Evolutionary conservation across 192 early-diverging fungal genomes (phyloP).

Genomic region (Podila epicladia): DNA sequence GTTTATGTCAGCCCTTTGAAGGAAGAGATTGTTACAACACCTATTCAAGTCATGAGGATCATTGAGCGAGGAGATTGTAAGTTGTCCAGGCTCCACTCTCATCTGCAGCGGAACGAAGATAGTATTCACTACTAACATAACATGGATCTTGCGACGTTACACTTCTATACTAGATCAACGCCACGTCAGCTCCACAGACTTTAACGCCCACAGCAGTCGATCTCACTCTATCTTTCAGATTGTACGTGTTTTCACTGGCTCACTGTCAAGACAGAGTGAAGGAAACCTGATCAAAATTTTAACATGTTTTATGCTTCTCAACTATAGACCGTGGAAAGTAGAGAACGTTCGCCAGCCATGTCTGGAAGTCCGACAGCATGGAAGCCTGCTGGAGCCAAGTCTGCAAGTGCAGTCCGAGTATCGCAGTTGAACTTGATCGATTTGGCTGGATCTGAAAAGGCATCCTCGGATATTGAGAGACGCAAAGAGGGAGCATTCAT

Average conservation of each 20-base stretch:
- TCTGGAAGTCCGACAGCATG: constrained; percentile 38
- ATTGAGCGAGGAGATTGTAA: constrained; percentile 79
- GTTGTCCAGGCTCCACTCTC: not conserved
- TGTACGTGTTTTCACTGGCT: constrained; percentile 43
- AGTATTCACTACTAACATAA: not conserved
- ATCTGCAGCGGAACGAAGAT: too few species aligned
- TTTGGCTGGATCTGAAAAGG: constrained; percentile 96
- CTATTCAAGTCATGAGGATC: constrained; percentile 78
- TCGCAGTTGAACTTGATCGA: constrained; percentile 89
- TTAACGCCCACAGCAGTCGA: constrained; percentile 90
- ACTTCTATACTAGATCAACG: constrained; percentile 65
- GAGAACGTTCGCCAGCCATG: constrained; percentile 61
- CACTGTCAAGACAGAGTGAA: not conserved
- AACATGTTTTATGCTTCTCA: constrained; percentile 1
- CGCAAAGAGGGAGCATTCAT: constrained; percentile 97
- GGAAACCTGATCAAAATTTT: not conserved
- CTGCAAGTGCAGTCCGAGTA: constrained; percentile 27
- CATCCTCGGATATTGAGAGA: constrained; percentile 82
- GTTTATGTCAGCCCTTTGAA: constrained; percentile 78
- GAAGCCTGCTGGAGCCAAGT: constrained; percentile 39
- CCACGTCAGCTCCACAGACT: constrained; percentile 90
- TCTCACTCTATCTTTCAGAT: constrained; percentile 98
- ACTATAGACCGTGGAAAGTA: constrained; percentile 77
- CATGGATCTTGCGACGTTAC: not conserved
- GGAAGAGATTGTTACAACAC: constrained; percentile 78